Conservation (phyloP, 179 eudicot species). For the Silene coronaria region DNA sequence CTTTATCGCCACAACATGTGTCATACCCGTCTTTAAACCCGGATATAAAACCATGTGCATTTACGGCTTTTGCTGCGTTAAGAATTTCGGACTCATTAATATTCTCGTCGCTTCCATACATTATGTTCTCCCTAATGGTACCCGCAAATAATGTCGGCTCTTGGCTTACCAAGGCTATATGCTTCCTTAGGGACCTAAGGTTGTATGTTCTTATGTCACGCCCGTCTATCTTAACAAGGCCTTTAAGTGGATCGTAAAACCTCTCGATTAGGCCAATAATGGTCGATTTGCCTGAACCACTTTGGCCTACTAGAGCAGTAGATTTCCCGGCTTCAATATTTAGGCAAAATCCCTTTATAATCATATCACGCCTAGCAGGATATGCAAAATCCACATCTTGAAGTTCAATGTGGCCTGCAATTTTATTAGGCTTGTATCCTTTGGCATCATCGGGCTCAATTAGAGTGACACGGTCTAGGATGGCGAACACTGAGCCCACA, state of each 20-base stretch:
- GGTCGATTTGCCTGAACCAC: conserved; percentile 86
- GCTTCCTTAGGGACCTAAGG: conserved; percentile 56
- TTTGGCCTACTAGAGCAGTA: conserved; percentile 74
- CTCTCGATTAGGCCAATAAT: conserved; percentile 64
- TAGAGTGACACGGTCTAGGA: conserved; percentile 52
- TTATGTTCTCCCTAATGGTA: conserved; percentile 60
- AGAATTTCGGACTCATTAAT: conserved; percentile 44
- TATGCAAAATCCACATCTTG: conserved; percentile 60
- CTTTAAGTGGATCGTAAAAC: conserved; percentile 62
- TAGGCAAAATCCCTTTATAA: conserved; percentile 54
- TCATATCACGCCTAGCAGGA: conserved; percentile 55
- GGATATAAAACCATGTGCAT: conserved; percentile 62
- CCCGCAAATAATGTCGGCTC: conserved; percentile 72
- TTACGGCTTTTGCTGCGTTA: conserved; percentile 70
- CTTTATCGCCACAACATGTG: conserved; percentile 69
- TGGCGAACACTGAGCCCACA: conserved; percentile 62
- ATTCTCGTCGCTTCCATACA: conserved; percentile 42
- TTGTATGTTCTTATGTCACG: conserved; percentile 51
- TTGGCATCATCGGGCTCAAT: conserved; percentile 71
- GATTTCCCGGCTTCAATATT: conserved; percentile 67
- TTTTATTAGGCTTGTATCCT: conserved; percentile 43
- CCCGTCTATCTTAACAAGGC: conserved; percentile 58
- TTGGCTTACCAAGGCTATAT: conserved; percentile 80
- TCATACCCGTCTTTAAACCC: conserved; percentile 57
- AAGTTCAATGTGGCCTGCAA: conserved; percentile 55